Evolutionary conservation across 345 rosid species (phyloP).

Genomic region (Eucalyptus cladocalyx): DNA sequence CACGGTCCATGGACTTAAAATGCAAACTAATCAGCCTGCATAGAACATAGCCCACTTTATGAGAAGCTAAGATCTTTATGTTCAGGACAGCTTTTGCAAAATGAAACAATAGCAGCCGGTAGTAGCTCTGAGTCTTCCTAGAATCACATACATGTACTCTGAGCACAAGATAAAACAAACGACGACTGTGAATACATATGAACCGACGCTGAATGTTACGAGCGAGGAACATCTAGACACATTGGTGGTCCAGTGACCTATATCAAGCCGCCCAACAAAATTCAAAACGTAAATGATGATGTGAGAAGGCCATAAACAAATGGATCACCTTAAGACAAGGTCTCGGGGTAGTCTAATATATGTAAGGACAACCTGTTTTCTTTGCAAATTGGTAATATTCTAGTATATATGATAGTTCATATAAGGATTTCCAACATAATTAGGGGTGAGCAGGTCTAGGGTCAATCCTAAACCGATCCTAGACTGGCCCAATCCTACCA

Average conservation of each 20-base stretch:
- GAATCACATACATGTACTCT: not conserved
- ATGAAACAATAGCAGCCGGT: not conserved
- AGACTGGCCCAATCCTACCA: fast-evolving
- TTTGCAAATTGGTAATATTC: not conserved
- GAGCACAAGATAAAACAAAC: not conserved
- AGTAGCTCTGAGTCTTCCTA: not conserved
- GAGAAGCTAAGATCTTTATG: too few relatives aligned
- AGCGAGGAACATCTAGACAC: not conserved
- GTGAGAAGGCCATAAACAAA: not conserved
- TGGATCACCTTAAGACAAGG: not conserved
- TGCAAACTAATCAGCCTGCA: not conserved
- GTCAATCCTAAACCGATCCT: too few relatives aligned
- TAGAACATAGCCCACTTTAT: too few relatives aligned
- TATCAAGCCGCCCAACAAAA: not conserved
- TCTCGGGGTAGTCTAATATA: not conserved
- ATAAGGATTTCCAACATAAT: not conserved
- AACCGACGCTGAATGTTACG: not conserved
- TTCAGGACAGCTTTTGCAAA: not conserved
- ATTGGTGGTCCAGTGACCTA: not conserved
- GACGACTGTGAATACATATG: not conserved
- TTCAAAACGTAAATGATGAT: not conserved
- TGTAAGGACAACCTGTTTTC: not conserved
- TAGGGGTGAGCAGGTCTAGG: too few relatives aligned
- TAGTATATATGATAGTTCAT: not conserved
- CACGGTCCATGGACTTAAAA: not conserved